Evolutionary conservation across 257 asterid genomes (phyloP), one percentile per base, ranked within the genome.

Genomic region (Handroanthus guayacan): DNA sequence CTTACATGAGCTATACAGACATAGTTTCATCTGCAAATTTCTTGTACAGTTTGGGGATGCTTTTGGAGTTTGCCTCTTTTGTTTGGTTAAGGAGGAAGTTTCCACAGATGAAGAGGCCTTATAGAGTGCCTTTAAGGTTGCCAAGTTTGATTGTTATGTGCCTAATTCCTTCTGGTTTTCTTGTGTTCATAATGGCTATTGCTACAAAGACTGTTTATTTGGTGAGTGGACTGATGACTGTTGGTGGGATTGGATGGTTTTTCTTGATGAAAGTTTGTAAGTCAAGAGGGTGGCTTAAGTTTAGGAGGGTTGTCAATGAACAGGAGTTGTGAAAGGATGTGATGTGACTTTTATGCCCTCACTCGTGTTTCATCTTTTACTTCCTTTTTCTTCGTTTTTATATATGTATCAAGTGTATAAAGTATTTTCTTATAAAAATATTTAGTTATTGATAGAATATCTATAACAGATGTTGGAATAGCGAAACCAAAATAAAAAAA

Each of bases 1-100:
- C 97, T 3, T 89, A 83, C 68, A 77, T 88, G 91, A 84, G 81
- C 62, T 92, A 86, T 17, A 67, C 85, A 0, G 89, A 89, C 68
- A 84, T 89, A 0, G 87, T 92, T 3, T 68, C 96, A 0, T 85
- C 84, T 0, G 97, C 91, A 2, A 92, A 92, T 77, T 87, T 92
- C 77, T 62, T 92, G 75, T 92, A 92, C 37, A 80, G 97, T 51
- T 39, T 92, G 82, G 95, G 97, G 48, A 90, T 92, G 97, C 65
- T 92, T 51, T 74, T 92, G 69, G 97, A 90, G 84, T 89, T 92
- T 50, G 84, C 91, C 2, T 84, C 97, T 3, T 92, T 90, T 84
- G 16, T 92, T 9, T 92, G 92, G 87, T 54, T 92, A 75, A 85
- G 97, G 71, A 68, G 79, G 80, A 92, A 87, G 81, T 70, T 62